Conservation (phyloP, 495 filamentous ascomycete species). For the Neurospora tetrasperma region DNA sequence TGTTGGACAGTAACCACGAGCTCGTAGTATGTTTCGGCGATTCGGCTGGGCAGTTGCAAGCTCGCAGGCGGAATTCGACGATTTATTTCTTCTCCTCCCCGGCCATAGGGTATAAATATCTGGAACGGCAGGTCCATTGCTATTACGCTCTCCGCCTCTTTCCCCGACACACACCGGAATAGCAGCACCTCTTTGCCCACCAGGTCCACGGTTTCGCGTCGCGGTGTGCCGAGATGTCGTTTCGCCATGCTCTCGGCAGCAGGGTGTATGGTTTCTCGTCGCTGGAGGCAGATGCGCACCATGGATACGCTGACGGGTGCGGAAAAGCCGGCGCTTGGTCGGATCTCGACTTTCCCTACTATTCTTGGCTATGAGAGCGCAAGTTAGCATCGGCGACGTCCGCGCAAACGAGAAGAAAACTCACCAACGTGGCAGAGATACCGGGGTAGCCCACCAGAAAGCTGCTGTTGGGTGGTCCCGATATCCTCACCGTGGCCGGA, state of each 20-base stretch:
- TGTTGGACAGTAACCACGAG: constrained; percentile 94
- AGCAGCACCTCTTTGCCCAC: constrained; percentile 93
- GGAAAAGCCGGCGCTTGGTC: constrained; percentile 69
- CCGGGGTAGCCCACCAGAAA: constrained; percentile 95
- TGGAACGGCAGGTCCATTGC: constrained; percentile 98
- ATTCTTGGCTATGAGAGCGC: constrained; percentile 62
- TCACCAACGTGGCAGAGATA: constrained; percentile 93
- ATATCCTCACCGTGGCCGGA: constrained; percentile 89
- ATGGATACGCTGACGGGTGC: constrained; percentile 85
- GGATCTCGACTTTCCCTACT: constrained; percentile 96
- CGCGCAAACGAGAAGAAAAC: constrained; percentile 18
- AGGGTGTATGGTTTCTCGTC: constrained; percentile 93
- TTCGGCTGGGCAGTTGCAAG: constrained; percentile 79
- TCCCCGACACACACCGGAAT: constrained; percentile 74
- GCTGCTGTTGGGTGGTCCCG: constrained; percentile 92
- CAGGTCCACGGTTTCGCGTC: constrained; percentile 83
- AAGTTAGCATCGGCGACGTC: constrained; percentile 15
- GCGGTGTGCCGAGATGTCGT: constrained; percentile 81
- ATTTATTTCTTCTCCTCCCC: constrained; percentile 78
- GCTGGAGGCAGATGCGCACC: constrained; percentile 85
- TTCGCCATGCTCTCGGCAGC: constrained; percentile 88
- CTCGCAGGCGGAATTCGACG: constrained; percentile 85
- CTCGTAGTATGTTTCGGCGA: constrained; percentile 93
- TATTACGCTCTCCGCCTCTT: constrained; percentile 75
- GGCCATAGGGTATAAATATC: constrained; percentile 90